A percentile compares a stretch with the other conserved stretches of the same genome.
These are phyloP conservation scores for Syncephalastrum sp. DNA, from an alignment of 371 early-diverging fungal genomes.

Conservation along the genomic window DNA sequence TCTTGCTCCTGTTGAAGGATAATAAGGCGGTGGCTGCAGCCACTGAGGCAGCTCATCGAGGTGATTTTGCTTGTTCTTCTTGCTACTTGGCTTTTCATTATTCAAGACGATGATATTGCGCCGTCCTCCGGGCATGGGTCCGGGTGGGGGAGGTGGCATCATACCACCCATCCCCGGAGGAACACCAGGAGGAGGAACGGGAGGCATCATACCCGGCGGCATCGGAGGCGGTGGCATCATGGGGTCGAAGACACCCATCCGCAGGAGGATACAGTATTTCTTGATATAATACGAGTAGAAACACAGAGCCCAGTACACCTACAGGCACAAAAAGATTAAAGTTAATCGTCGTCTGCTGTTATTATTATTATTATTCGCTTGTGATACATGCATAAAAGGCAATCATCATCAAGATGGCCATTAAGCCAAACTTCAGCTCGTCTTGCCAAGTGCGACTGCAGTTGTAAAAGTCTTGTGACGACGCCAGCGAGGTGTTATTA, in stretches of 20 bases:
- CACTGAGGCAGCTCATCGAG: too few relatives aligned
- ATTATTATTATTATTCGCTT: not conserved
- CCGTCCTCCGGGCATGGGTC: constrained; percentile 13
- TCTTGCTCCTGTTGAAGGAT: too few relatives aligned
- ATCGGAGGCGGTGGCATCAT: constrained; percentile 11
- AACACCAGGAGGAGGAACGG: constrained; percentile 1
- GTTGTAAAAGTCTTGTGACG: constrained; percentile 36
- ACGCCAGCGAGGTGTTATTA: not conserved
- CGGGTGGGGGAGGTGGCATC: constrained; percentile 11
- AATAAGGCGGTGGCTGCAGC: too few relatives aligned
- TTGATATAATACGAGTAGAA: constrained; percentile 27
- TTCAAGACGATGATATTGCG: constrained; percentile 32
- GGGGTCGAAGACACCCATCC: too few relatives aligned
- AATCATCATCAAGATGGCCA: constrained; percentile 34
- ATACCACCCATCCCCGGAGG: constrained; percentile 11
- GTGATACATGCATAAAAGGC: constrained; percentile 36
- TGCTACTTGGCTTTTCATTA: constrained; percentile 22
- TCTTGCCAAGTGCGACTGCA: constrained; percentile 43
- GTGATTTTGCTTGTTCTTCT: constrained; percentile 5
- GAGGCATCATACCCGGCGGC: constrained; percentile 2
- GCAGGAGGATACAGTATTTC: too few relatives aligned
- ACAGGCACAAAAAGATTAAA: not conserved
- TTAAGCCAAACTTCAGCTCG: constrained; percentile 44
- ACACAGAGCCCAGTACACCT: constrained; percentile 49
- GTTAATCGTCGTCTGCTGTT: not conserved